phyloP scores from a whole-genome alignment of 805 yeast genomes.

The Hanseniaspora lachancei region DNA sequence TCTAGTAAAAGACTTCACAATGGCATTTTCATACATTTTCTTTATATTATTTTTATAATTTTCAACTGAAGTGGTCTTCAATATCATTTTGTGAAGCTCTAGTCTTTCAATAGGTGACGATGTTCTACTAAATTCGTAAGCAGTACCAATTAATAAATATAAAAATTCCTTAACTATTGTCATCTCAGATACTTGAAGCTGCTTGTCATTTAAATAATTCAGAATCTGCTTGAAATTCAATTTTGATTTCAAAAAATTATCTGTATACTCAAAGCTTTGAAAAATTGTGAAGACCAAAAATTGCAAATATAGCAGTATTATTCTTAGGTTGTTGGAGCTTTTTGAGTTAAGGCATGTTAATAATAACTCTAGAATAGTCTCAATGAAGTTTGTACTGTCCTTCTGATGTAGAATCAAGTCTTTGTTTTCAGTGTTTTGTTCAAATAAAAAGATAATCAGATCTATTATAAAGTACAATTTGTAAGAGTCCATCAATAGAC shows the following conservation, averaged over 20 bases:
- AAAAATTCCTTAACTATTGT: constrained; percentile 59
- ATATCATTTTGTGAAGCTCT: constrained; percentile 48
- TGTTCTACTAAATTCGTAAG: constrained; percentile 68
- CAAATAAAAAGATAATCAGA: constrained; percentile 46
- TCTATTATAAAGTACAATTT: constrained; percentile 71
- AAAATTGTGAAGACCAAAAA: constrained; percentile 62
- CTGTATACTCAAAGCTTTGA: constrained; percentile 62
- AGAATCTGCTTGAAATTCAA: constrained; percentile 56
- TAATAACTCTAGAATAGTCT: constrained; percentile 63
- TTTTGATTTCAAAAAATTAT: constrained; percentile 58
- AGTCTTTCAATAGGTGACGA: constrained; percentile 42
- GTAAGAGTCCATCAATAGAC: constrained; percentile 67
- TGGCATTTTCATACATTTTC: constrained; percentile 50
- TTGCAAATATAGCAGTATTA: constrained; percentile 65
- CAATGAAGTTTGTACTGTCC: constrained; percentile 62
- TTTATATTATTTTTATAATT: constrained; percentile 60
- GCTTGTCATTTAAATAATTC: constrained; percentile 44
- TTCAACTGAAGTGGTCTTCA: constrained; percentile 65
- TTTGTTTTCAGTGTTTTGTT: constrained; percentile 33
- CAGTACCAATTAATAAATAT: constrained; percentile 55
- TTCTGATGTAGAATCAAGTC: constrained; percentile 36
- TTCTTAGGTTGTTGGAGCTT: constrained; percentile 46
- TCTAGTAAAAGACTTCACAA: constrained; percentile 45
- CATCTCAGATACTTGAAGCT: constrained; percentile 32
- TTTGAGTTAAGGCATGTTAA: constrained; percentile 43